Conservation (phyloP, 2,329 filamentous ascomycete species). For the Bertia moriformis region DNA sequence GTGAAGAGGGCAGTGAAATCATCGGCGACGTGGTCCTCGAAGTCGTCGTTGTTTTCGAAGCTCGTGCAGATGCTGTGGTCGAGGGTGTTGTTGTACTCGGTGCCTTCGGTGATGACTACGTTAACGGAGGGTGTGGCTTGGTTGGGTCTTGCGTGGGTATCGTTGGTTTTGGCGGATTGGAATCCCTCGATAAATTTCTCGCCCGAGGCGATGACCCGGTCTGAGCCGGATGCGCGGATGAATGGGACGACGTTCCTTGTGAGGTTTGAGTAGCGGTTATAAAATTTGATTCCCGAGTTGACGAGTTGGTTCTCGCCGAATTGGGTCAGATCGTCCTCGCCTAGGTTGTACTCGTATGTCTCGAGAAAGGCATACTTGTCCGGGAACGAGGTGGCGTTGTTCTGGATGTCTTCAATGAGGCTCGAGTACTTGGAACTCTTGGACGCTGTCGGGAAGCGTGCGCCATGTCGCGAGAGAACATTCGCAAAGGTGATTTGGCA, state of each 20-base stretch:
- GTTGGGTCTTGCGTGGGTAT: not conserved
- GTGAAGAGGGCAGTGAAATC: not conserved
- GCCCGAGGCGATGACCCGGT: not conserved
- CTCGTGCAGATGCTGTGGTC: not conserved
- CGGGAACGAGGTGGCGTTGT: conserved; percentile 1
- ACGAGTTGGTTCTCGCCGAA: not conserved
- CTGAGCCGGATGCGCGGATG: not conserved
- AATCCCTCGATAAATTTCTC: not conserved
- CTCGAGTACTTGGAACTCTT: not conserved
- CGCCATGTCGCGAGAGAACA: not conserved
- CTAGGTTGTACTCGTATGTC: not conserved
- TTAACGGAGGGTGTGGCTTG: not conserved
- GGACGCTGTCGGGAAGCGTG: not conserved
- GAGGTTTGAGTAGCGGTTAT: not conserved
- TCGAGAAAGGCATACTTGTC: not conserved
- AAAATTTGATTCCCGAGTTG: conserved; percentile 1
- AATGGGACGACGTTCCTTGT: not conserved
- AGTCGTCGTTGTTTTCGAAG: not conserved
- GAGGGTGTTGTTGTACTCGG: not conserved
- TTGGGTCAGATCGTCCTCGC: not conserved
- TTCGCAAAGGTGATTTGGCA: not conserved
- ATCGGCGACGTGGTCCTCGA: not conserved
- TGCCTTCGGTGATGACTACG: not conserved
- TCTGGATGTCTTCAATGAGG: not conserved
- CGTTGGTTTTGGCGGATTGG: not conserved